These are phyloP conservation scores for Boletus rufocinnamomeus DNA, from an alignment of 768 basidiomycete species.

Conservation along the genomic window DNA sequence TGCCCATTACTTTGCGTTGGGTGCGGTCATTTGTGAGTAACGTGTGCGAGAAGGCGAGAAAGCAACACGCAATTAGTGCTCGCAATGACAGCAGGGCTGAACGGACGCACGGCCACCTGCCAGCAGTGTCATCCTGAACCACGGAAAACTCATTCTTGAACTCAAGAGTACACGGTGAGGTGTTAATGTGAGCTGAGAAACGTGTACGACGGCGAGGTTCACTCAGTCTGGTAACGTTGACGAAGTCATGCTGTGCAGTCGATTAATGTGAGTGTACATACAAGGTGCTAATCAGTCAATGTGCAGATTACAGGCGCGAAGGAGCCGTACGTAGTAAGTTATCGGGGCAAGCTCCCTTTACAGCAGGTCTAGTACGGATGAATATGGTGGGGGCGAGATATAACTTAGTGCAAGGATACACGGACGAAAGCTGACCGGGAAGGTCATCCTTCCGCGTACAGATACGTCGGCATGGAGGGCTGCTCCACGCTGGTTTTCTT, in stretches of 20 bases:
- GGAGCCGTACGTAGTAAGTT: constrained; percentile 10
- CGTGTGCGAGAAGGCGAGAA: background rate
- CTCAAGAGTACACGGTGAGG: background rate
- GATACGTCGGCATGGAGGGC: constrained; percentile 22
- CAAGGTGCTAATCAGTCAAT: constrained; percentile 8
- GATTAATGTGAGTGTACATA: constrained; percentile 17
- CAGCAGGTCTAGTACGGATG: constrained; percentile 12
- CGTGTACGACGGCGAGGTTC: background rate
- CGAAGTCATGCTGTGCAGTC: constrained; percentile 18
- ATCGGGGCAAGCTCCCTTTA: constrained; percentile 5
- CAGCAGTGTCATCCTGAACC: constrained; percentile 52
- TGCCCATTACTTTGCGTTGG: constrained; percentile 47
- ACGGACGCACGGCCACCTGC: constrained; percentile 49
- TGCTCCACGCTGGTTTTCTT: constrained; percentile 30
- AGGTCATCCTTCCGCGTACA: constrained; percentile 29
- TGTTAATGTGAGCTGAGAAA: constrained; percentile 1
- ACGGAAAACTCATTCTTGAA: constrained; percentile 52
- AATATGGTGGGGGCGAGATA: constrained; percentile 4
- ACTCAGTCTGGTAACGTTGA: background rate
- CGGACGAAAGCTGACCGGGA: background rate
- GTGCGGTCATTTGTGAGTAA: constrained; percentile 3
- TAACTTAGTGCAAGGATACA: constrained; percentile 15
- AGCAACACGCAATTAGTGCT: constrained; percentile 10
- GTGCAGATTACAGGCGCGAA: constrained; percentile 14
- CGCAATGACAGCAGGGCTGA: background rate